phyloP scores from a whole-genome alignment of 2,329 filamentous ascomycete genomes.

The Stagonosporopsis cucurbitacearum region DNA sequence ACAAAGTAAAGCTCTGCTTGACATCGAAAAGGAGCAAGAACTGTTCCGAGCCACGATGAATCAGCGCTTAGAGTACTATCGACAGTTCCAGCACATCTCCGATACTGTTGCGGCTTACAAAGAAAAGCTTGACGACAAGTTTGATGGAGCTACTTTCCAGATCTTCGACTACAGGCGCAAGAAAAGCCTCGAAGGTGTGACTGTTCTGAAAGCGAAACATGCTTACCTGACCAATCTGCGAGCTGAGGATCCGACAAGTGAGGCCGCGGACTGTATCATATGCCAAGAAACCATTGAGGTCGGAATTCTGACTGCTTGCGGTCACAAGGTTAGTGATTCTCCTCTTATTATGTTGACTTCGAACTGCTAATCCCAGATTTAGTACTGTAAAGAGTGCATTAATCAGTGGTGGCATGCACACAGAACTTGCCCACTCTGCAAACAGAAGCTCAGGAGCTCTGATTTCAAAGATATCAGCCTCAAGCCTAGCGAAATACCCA shows the following conservation, averaged over 20 bases:
- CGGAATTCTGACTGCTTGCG: slow-evolving; percentile 86
- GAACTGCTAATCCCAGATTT: slow-evolving; percentile 35
- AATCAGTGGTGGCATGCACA: slow-evolving; percentile 76
- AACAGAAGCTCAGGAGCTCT: slow-evolving; percentile 66
- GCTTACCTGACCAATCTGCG: slow-evolving; percentile 73
- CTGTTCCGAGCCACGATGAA: slow-evolving; percentile 83
- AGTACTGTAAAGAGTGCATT: slow-evolving; percentile 91
- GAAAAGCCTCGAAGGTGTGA: slow-evolving; percentile 63
- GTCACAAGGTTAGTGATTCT: slow-evolving; percentile 61
- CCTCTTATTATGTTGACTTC: neutral
- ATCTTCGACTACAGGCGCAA: slow-evolving; percentile 57
- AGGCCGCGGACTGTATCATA: slow-evolving; percentile 76
- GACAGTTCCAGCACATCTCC: slow-evolving; percentile 87
- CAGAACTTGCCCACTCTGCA: slow-evolving; percentile 84
- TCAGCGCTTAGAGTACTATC: slow-evolving; percentile 84
- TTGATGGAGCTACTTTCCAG: slow-evolving; percentile 59
- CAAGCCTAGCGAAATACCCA: slow-evolving; percentile 75
- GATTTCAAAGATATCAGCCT: slow-evolving; percentile 87
- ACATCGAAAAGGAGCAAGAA: slow-evolving; percentile 73
- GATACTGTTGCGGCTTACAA: slow-evolving; percentile 82
- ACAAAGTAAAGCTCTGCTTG: slow-evolving; percentile 59
- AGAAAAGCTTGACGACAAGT: slow-evolving; percentile 63
- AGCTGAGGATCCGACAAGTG: slow-evolving; percentile 65
- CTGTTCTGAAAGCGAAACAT: slow-evolving; percentile 71
- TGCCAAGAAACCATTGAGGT: slow-evolving; percentile 78